Conservation (phyloP, 2,329 filamentous ascomycete species). For the Hymenoscyphus fructigenus region DNA sequence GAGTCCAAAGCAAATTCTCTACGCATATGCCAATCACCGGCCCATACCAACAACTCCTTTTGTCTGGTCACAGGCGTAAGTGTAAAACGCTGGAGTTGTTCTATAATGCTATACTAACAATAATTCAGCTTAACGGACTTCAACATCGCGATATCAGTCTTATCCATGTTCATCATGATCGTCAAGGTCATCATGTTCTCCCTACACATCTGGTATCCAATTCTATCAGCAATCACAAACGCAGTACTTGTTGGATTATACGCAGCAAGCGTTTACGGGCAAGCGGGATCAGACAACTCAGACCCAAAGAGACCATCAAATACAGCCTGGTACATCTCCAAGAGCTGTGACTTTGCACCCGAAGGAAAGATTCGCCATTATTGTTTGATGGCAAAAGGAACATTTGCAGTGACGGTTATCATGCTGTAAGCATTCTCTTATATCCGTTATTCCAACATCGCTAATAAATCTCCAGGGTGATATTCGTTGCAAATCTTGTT, state of each 20-base stretch:
- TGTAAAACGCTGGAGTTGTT: constrained; percentile 26
- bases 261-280: constrained; percentile 64
- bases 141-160: constrained; percentile 74
- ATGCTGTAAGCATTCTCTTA: constrained; percentile 58
- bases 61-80: constrained; percentile 73
- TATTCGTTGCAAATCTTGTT: constrained; percentile 59
- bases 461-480: constrained; percentile 42
- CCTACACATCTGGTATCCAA: constrained; percentile 68
- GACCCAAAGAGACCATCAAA: constrained; percentile 62
- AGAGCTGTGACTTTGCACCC: constrained; percentile 63
- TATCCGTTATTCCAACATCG: not conserved
- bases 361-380: constrained; percentile 53
- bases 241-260: constrained; percentile 60
- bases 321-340: constrained; percentile 72
- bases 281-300: constrained; percentile 70
- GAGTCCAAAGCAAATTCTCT: constrained; percentile 66
- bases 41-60: constrained; percentile 62
- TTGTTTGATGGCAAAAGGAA: constrained; percentile 67
- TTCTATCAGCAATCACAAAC: constrained; percentile 61
- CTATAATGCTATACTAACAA: constrained; percentile 12
- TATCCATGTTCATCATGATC: constrained; percentile 74
- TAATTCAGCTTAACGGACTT: constrained; percentile 67
- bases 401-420: constrained; percentile 62
- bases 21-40: constrained; percentile 70
- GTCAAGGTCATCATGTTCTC: constrained; percentile 68